These are phyloP conservation scores for Hymenoscyphus scutula DNA, from an alignment of 2,329 filamentous ascomycete species.

Conservation along the genomic window DNA sequence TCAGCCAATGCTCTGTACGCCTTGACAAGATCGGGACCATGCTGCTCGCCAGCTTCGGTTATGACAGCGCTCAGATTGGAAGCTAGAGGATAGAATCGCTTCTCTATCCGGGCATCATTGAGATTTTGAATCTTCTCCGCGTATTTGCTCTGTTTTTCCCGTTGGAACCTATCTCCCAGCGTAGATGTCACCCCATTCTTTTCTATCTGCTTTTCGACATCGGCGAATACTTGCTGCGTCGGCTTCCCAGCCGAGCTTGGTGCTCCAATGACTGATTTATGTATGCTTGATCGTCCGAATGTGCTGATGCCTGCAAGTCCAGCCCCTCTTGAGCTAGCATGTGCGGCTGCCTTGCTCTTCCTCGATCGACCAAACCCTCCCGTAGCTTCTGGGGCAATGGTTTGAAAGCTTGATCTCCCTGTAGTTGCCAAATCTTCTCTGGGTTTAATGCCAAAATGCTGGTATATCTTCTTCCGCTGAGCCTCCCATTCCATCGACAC, in stretches of 20 bases:
- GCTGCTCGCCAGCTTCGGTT: constrained; percentile 64
- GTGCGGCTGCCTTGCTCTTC: constrained; percentile 45
- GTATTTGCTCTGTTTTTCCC: constrained; percentile 82
- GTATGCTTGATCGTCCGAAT: constrained; percentile 68
- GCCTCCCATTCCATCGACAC: constrained; percentile 94
- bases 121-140: constrained; percentile 75
- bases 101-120: constrained; percentile 68
- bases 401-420: constrained; percentile 29
- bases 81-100: constrained; percentile 69
- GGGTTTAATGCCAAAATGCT: constrained; percentile 86
- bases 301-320: constrained; percentile 48
- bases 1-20: constrained; percentile 79
- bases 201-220: constrained; percentile 60
- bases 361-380: constrained; percentile 61
- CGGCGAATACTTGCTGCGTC: constrained; percentile 61
- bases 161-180: constrained; percentile 70
- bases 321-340: constrained; percentile 33
- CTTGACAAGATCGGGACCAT: constrained; percentile 72
- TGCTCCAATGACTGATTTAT: constrained; percentile 83
- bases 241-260: constrained; percentile 63
- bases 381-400: constrained; percentile 45
- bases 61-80: constrained; percentile 75
- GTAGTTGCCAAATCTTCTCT: constrained; percentile 43
- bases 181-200: constrained; percentile 46
- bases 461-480: constrained; percentile 88